These are phyloP conservation scores for Asterionellopsis glacialis DNA, from an alignment of 108 stramenopile genomes.

Conservation along the genomic window DNA sequence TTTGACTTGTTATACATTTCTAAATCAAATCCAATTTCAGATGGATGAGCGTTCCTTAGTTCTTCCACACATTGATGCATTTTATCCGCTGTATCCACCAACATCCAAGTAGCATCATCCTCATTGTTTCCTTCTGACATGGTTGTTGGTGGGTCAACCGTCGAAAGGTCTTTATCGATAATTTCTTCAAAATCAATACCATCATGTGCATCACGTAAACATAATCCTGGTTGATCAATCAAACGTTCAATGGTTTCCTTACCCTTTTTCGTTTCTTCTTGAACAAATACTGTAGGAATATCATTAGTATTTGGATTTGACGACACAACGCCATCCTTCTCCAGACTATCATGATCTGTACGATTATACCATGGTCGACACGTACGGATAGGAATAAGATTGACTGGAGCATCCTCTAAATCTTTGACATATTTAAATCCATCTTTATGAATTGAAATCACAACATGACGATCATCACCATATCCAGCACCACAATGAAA, in stretches of 20 bases:
- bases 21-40: conserved; percentile 80
- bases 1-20: conserved; percentile 63
- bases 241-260: conserved; percentile 17
- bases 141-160: conserved; percentile 28
- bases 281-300: conserved; percentile 11
- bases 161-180: conserved; percentile 38
- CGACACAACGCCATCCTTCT: no score
- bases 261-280: conserved; percentile 26
- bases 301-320: neutral
- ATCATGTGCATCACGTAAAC: conserved; percentile 42
- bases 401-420: neutral
- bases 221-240: conserved; percentile 42
- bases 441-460: conserved; percentile 51
- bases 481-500: conserved; percentile 48
- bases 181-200: conserved; percentile 37
- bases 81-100: conserved; percentile 61
- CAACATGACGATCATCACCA: conserved; percentile 34
- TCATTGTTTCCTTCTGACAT: neutral
- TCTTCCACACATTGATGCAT: conserved; percentile 59
- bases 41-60: conserved; percentile 18
- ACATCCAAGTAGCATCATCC: conserved; percentile 29
- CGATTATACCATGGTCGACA: conserved; percentile 68
- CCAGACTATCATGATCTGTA: neutral
- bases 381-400: conserved; percentile 11
- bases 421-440: conserved; percentile 42